Evolutionary conservation across 345 rosid genomes (phyloP).

Genomic region (Gossypium raimondii): DNA sequence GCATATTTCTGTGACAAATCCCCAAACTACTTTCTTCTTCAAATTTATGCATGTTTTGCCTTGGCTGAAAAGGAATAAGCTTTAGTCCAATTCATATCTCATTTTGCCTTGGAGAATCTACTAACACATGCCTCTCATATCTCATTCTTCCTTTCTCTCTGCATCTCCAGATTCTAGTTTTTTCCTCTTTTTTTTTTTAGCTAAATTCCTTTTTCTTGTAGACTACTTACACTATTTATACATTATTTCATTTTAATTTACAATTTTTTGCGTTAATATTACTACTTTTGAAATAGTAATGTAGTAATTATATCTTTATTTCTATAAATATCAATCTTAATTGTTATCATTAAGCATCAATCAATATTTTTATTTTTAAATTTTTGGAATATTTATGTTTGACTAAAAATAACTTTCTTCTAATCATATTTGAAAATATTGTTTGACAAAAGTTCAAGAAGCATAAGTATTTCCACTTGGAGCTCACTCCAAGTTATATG

Average conservation of each 20-base stretch:
- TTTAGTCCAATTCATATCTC: background rate
- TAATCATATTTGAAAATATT: no score
- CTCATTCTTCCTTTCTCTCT: background rate
- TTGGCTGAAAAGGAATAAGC: slow-evolving; percentile 1
- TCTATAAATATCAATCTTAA: no score
- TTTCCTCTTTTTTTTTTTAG: background rate
- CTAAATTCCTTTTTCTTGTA: background rate
- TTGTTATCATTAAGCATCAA: no score
- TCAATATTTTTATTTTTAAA: no score
- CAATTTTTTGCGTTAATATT: no score
- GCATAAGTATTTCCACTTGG: no score
- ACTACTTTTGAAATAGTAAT: no score
- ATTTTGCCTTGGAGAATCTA: background rate
- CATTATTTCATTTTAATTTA: background rate
- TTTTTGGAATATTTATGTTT: no score
- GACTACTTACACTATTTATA: background rate
- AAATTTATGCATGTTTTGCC: background rate
- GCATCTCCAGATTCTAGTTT: background rate
- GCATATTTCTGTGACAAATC: slow-evolving; percentile 46
- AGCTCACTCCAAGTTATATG: no score
- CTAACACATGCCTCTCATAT: background rate
- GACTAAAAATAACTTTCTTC: no score
- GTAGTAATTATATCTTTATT: no score
- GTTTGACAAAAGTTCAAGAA: no score
- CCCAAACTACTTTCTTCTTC: slow-evolving; percentile 1